Conservation (phyloP, 352 stramenopile species). For the Phytopythium mirpurense region DNA sequence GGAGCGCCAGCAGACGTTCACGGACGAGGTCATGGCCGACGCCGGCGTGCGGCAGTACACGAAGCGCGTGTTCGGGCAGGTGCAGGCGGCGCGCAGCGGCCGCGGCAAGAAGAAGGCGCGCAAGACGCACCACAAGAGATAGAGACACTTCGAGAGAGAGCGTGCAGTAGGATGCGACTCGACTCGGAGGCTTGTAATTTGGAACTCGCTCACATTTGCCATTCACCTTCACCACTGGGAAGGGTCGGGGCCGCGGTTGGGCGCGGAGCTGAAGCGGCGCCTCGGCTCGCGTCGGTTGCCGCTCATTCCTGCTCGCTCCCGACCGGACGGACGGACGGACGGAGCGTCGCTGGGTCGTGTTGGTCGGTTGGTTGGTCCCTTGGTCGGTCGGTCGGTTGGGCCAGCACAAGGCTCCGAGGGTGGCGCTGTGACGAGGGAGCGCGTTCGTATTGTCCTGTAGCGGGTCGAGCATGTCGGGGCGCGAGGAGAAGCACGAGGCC, state of each 20-base stretch:
- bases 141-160: too few species aligned
- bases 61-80: slow-evolving; percentile 74
- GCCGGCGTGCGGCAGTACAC: slow-evolving; percentile 77
- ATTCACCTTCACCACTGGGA: too few species aligned
- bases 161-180: background rate
- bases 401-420: background rate
- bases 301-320: background rate
- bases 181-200: background rate
- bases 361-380: too few species aligned
- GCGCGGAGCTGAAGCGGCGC: background rate
- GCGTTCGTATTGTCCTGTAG: too few species aligned
- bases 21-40: slow-evolving; percentile 94
- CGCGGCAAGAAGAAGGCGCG: slow-evolving; percentile 54
- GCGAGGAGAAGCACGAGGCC: slow-evolving; percentile 52
- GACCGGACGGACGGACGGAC: too few species aligned
- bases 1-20: slow-evolving; percentile 89
- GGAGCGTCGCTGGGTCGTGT: too few species aligned
- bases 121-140: slow-evolving; percentile 4
- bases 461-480: slow-evolving; percentile 72
- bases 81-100: slow-evolving; percentile 47
- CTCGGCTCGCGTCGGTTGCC: background rate
- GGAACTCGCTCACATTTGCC: too few species aligned
- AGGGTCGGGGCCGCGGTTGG: background rate
- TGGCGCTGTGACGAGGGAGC: background rate
- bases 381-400: too few species aligned